Percentiles rank a stretch among this genome's conserved stretches.
phyloP scores from a whole-genome alignment of 768 basidiomycete species.

The Lactarius pseudohatsudake region DNA sequence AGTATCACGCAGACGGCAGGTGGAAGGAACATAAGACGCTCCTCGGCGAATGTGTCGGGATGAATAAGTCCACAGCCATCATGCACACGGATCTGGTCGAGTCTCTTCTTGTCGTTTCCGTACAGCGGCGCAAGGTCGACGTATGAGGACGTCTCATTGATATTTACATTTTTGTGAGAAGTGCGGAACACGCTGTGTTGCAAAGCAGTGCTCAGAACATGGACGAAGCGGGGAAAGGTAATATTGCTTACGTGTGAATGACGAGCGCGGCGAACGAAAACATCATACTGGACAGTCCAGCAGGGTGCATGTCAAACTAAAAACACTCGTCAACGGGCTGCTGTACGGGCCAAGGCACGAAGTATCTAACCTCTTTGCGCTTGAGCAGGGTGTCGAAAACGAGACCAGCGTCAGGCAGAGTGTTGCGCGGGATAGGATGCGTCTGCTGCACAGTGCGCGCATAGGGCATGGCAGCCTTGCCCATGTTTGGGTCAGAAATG shows the following conservation, averaged over 20 bases:
- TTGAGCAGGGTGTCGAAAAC: conserved; percentile 79
- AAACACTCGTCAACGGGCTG: conserved; percentile 1
- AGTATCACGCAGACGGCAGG: conserved; percentile 71
- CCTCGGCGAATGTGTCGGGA: conserved; percentile 78
- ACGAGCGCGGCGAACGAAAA: conserved; percentile 82
- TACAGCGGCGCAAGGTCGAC: conserved; percentile 84
- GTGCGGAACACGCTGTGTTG: conserved; percentile 76
- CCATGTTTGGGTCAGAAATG: conserved; percentile 63
- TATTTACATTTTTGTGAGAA: conserved; percentile 57
- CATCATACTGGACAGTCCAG: conserved; percentile 75
- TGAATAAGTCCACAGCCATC: conserved; percentile 66
- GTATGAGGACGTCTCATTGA: conserved; percentile 86
- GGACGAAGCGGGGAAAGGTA: background rate
- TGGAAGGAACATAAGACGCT: conserved; percentile 74
- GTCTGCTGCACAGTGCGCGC: conserved; percentile 77
- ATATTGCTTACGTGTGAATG: conserved; percentile 59
- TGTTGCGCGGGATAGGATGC: conserved; percentile 61
- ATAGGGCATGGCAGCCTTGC: conserved; percentile 77
- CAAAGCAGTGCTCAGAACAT: background rate
- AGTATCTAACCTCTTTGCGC: conserved; percentile 56
- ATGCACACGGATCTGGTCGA: conserved; percentile 54
- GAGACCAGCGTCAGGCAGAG: conserved; percentile 76
- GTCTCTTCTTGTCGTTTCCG: conserved; percentile 63
- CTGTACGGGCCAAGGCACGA: too few relatives aligned
- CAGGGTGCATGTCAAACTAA: conserved; percentile 75